Base-by-base conservation (phyloP, 805 yeast species). In the Scheffersomyces lignosus region DNA sequence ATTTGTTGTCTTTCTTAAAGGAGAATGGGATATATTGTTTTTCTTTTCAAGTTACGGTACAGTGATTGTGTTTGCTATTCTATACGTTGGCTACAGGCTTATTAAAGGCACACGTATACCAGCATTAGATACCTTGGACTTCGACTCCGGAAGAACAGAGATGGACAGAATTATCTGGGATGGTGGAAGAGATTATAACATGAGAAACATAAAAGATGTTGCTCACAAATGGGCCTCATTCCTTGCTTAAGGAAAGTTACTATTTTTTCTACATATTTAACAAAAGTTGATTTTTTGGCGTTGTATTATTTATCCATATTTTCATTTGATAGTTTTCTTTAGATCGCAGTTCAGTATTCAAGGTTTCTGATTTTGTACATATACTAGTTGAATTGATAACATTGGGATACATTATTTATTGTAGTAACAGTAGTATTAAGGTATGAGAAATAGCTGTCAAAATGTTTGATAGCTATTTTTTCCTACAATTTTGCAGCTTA, bases 101-200 rank as follows among this genome's bases (percentile, higher is more conserved):
- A 52, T 80, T 12, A 74, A 79, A 40, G 78, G 87, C 7, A 80
- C 90, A 1, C 74, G 78, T 44, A 64, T 82, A 8, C 85, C 80
- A 35, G 73, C 86, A 33, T 62, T 86, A 31, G 90, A 84, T 47
- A 82, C 85, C 31, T 56, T 87, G 41, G 95, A 88, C 57, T 73
- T 84, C 54, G 96, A 88, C 57, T 75, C 87, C 0, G 96, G 96
- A 2, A 68, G 96, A 49, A 71, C 93, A 34, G 96, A 87, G 55
- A 78, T 82, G 62, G 96, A 88, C 59, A 67, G 88, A 33, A 77
- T 77, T 44, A 78, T 81, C 15, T 87, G 95, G 95, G 87, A 82
- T 47, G 93, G 87, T 40, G 87, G 85, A 17, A 54, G 60, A 33
- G 73, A 68, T 35, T 68, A 64, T 43, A 64, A 66, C 42, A 47